A percentile compares a stretch with the other conserved stretches of the same genome.
Evolutionary conservation across 2,329 filamentous ascomycete species (phyloP).

Genomic region (Botrytis medusae): DNA sequence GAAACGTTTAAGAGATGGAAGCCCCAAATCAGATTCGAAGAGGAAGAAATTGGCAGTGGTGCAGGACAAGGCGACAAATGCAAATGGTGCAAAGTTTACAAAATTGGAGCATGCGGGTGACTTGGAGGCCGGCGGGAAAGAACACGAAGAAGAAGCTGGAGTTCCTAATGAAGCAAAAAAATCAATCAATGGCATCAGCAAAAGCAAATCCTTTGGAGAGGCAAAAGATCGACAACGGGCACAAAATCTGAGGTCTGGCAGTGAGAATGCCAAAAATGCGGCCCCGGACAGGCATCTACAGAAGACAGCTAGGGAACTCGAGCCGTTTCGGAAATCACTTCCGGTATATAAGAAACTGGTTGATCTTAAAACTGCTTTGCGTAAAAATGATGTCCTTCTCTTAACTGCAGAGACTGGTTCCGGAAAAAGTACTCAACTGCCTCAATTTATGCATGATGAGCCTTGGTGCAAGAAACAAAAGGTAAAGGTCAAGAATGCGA

Average conservation of each 20-base stretch:
- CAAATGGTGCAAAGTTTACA: constrained; percentile 5
- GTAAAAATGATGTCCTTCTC: constrained; percentile 65
- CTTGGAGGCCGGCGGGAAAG: background rate
- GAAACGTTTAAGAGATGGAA: constrained; percentile 32
- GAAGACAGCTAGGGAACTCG: constrained; percentile 29
- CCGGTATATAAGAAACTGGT: constrained; percentile 38
- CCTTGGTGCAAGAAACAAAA: constrained; percentile 70
- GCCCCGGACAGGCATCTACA: constrained; percentile 27
- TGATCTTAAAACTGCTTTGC: constrained; percentile 36
- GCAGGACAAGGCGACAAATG: constrained; percentile 33
- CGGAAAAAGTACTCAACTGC: constrained; percentile 92
- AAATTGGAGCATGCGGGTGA: constrained; percentile 1
- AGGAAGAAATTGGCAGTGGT: constrained; percentile 31
- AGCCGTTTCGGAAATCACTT: constrained; percentile 34
- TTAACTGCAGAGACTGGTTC: constrained; percentile 91
- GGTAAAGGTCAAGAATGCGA: constrained; percentile 47
- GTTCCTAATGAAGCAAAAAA: background rate
- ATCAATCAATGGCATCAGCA: background rate
- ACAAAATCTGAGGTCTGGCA: constrained; percentile 18
- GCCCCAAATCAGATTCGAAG: constrained; percentile 32
- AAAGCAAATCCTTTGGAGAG: background rate
- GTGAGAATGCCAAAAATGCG: constrained; percentile 6
- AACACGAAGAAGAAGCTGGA: background rate
- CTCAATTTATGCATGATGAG: constrained; percentile 82
- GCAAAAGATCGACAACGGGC: background rate